phyloP scores from a whole-genome alignment of 306 rosid species.

The Carpinus fangiana region DNA sequence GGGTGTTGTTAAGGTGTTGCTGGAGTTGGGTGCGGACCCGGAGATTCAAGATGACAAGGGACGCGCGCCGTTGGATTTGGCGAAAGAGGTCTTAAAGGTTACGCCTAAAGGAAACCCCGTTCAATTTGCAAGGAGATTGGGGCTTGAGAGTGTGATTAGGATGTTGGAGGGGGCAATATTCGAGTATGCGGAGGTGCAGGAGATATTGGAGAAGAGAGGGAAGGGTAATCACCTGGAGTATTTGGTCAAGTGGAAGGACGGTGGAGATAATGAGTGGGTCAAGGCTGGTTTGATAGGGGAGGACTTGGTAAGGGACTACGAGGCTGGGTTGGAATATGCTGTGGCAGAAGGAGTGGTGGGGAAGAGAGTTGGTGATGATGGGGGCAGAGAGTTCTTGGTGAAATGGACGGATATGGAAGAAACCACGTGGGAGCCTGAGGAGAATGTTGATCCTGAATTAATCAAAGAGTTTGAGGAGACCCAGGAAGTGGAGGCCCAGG shows the following conservation, averaged over 20 bases:
- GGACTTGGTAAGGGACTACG: constrained; percentile 72
- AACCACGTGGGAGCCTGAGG: constrained; percentile 91
- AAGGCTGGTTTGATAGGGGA: constrained; percentile 61
- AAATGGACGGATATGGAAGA: constrained; percentile 82
- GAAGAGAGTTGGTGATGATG: constrained; percentile 67
- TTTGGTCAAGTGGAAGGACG: constrained; percentile 84
- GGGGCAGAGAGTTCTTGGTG: constrained; percentile 59
- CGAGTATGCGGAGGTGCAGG: constrained; percentile 83
- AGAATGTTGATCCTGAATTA: constrained; percentile 70
- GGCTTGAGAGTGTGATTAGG: constrained; percentile 53
- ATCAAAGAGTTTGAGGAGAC: constrained; percentile 42
- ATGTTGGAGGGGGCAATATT: constrained; percentile 57
- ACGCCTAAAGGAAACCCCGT: constrained; percentile 81
- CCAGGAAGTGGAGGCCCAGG: constrained; percentile 16
- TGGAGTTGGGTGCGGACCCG: constrained; percentile 67
- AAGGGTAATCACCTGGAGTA: constrained; percentile 72
- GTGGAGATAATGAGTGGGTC: constrained; percentile 72
- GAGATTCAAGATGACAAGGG: constrained; percentile 56
- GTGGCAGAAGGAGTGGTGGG: constrained; percentile 80
- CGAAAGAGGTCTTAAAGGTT: constrained; percentile 49
- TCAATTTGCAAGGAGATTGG: constrained; percentile 68
- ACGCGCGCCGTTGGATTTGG: constrained; percentile 64
- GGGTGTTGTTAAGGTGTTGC: constrained; percentile 50
- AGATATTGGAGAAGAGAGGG: constrained; percentile 69
- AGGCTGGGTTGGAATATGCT: constrained; percentile 82